These are phyloP conservation scores for Colletotrichum plurivorum DNA, from an alignment of 2,329 filamentous ascomycete species.

Conservation along the genomic window DNA sequence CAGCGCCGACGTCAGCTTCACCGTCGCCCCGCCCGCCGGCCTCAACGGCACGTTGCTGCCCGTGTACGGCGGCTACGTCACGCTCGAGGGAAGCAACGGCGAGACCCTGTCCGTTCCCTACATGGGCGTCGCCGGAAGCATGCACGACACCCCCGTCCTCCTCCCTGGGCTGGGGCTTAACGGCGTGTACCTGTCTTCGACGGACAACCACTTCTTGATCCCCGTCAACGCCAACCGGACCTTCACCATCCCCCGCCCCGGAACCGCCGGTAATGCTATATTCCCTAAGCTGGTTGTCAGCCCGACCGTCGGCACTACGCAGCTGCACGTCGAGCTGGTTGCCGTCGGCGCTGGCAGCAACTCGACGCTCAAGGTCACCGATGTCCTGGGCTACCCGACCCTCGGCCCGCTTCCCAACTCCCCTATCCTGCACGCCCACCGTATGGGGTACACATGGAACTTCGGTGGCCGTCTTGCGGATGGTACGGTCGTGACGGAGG, in stretches of 20 bases:
- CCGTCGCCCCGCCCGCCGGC: slow-evolving; percentile 45
- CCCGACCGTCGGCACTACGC: slow-evolving; percentile 39
- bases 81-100: slow-evolving; percentile 54
- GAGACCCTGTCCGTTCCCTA: slow-evolving; percentile 56
- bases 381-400: slow-evolving; percentile 42
- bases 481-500: slow-evolving; percentile 43
- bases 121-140: slow-evolving; percentile 51
- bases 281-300: slow-evolving; percentile 28
- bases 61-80: slow-evolving; percentile 60
- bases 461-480: slow-evolving; percentile 45
- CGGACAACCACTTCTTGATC: slow-evolving; percentile 33
- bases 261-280: slow-evolving; percentile 1
- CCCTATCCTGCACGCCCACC: slow-evolving; percentile 38
- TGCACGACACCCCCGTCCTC: slow-evolving; percentile 43
- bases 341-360: slow-evolving; percentile 33
- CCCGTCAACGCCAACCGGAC: slow-evolving; percentile 42
- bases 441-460: slow-evolving; percentile 20
- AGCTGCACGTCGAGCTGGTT: slow-evolving; percentile 44
- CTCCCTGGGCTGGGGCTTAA: slow-evolving; percentile 15
- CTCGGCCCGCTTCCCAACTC: slow-evolving; percentile 42
- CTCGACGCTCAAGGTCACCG: slow-evolving; percentile 32
- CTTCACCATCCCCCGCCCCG: slow-evolving; percentile 45
- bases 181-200: slow-evolving; percentile 40
- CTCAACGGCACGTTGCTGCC: slow-evolving; percentile 51
- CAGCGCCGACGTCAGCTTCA: slow-evolving; percentile 46